Conservation (phyloP, 78 protist species). For the Polysphondylium violaceum region DNA sequence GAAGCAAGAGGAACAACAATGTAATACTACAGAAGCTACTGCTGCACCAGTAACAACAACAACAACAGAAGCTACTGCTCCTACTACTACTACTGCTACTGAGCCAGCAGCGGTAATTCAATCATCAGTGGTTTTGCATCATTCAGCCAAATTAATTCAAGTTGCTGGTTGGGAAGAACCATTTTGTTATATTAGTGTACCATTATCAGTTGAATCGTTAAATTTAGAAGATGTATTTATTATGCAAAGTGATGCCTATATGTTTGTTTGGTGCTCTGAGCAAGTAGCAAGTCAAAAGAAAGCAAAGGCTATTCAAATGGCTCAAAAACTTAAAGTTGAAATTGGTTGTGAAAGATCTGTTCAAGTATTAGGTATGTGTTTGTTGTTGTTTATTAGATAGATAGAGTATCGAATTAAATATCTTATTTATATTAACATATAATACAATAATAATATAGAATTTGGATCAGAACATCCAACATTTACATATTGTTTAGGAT, state of each 20-base stretch:
- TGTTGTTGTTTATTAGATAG: neutral
- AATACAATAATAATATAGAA: slow-evolving; percentile 10
- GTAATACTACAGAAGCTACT: neutral
- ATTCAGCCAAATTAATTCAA: slow-evolving; percentile 61
- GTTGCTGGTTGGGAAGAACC: slow-evolving; percentile 63
- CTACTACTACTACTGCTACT: neutral
- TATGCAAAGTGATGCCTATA: slow-evolving; percentile 66
- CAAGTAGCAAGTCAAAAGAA: slow-evolving; percentile 24
- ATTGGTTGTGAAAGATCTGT: slow-evolving; percentile 77
- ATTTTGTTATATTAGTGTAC: slow-evolving; percentile 46
- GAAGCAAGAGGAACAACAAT: slow-evolving; percentile 8
- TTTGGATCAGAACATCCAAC: slow-evolving; percentile 77
- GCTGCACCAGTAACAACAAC: no score
- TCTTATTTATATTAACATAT: slow-evolving; percentile 3
- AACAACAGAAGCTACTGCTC: neutral
- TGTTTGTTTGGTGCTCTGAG: slow-evolving; percentile 58
- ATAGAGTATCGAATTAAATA: neutral
- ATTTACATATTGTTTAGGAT: slow-evolving; percentile 49
- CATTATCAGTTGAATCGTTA: slow-evolving; percentile 26
- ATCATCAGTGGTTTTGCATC: slow-evolving; percentile 43
- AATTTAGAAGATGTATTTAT: slow-evolving; percentile 62
- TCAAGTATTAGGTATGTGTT: slow-evolving; percentile 45
- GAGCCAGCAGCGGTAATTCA: slow-evolving; percentile 5
- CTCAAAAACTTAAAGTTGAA: slow-evolving; percentile 67
- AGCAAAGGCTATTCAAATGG: slow-evolving; percentile 79